Evolutionary conservation across 1,284 basidiomycete species (phyloP), one percentile per base, ranked within the genome.

Genomic region (Caloboletus inedulis): DNA sequence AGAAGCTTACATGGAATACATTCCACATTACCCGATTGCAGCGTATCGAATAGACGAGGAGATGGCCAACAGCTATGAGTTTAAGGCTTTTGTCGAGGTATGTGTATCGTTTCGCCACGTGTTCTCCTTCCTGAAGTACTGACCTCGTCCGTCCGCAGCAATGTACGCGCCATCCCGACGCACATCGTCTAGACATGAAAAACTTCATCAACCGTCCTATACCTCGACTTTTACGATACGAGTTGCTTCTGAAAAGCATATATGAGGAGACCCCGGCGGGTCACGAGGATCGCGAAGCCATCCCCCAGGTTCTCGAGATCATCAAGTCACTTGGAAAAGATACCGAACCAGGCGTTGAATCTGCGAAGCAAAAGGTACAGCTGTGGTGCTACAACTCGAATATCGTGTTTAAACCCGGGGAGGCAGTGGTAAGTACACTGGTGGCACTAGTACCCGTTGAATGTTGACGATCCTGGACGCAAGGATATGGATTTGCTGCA

Each of bases 1-100:
- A 12, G 89, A 94, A 47, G 91, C 91, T 14, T 99, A 99, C 69
- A 83, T 92, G 78, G 85, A 91, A 61, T 98, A 97, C 63, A 87
- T 94, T 41, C 87, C 92, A 6, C 89, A 95, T 70, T 97, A 97
- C 66, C 95, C 96, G 1, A 91, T 97, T 50, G 94, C 95, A 5
- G 90, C 89, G 34, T 94, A 92, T 66, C 79, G 89, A 51, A 89
- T 98, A 51, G 91, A 94, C 52, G 87, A 94, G 45, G 96, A 98
- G 74, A 85, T 86, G 73, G 79, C 76, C 25, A 84, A 76, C 50
- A 99, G 98, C 65, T 75, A 78, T 0, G 74, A 78, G 4, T 98
- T 99, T 74, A 87, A 82, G 56, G 72, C 75, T 0, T 96, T 98
- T 66, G 79, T 94, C 5, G 89, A 95, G 57, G 93, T 94, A 50